phyloP scores from a whole-genome alignment of 1,284 basidiomycete genomes.

The Trametes sp. region DNA sequence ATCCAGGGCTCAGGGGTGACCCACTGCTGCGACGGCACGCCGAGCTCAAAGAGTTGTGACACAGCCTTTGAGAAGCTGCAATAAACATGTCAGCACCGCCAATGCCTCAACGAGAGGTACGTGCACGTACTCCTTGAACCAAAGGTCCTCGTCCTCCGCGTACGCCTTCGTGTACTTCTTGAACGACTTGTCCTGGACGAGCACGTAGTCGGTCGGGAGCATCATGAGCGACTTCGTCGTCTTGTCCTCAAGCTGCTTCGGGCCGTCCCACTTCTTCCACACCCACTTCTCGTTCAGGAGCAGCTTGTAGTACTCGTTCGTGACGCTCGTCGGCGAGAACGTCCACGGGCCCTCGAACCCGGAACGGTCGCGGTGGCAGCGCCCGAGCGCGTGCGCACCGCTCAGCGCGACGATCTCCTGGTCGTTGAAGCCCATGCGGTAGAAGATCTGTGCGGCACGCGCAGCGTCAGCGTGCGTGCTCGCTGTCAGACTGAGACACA shows the following conservation, averaged over 20 bases:
- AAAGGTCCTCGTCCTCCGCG: constrained; percentile 82
- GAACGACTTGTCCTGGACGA: constrained; percentile 89
- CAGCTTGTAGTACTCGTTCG: constrained; percentile 92
- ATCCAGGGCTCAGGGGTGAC: constrained; percentile 74
- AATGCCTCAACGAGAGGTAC: constrained; percentile 5
- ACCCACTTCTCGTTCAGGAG: constrained; percentile 90
- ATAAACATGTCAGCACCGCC: constrained; percentile 13
- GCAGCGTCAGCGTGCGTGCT: constrained; percentile 3
- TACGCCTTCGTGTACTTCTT: constrained; percentile 87
- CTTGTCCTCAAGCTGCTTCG: constrained; percentile 95
- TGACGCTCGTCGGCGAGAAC: constrained; percentile 86
- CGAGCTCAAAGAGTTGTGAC: constrained; percentile 85
- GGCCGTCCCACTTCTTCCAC: constrained; percentile 90
- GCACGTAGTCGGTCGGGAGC: constrained; percentile 90
- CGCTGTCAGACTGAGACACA: not conserved
- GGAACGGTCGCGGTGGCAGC: constrained; percentile 88
- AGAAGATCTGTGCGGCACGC: constrained; percentile 70
- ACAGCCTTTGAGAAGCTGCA: constrained; percentile 83
- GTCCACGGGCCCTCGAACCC: constrained; percentile 94
- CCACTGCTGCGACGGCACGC: constrained; percentile 84
- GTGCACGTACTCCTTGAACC: constrained; percentile 85
- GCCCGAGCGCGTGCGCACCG: constrained; percentile 94
- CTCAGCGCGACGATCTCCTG: constrained; percentile 95
- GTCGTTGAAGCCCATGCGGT: constrained; percentile 96
- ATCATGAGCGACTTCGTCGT: constrained; percentile 93